Evolutionary conservation across 352 stramenopile species (phyloP), one percentile per base, ranked within the genome.

Genomic region (Phytophthora pluvialis): DNA sequence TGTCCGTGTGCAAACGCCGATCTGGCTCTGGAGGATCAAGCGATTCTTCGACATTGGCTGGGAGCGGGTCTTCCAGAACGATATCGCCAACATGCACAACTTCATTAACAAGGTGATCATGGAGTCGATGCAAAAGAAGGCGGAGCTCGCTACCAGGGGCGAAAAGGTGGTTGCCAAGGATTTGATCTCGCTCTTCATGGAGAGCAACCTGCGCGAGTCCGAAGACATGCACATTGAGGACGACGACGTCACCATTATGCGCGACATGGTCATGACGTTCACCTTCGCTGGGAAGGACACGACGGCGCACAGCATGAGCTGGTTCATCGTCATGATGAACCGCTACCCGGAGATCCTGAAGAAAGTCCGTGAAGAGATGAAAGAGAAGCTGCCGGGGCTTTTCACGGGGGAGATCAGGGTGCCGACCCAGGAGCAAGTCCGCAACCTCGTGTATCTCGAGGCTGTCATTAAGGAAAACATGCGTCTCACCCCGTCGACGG

Each of bases 231-330:
- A 63, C 16, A 44, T 64, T 10, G 48, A 68, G 28, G 63, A 77
- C 26, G 51, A 68, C 5, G 67, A 80, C 28, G 51, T 66, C 25
- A 68, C 68, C 15, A 70, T 77, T 36, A 74, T 94, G 36, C 73
- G 81, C 3, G 80, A 93, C 53, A 88, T 94, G 62, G 69, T 90
- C 5, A 71, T 89, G 45, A 91, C 77, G 35, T 89, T 93, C 56
- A 76, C 93, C 36, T 80, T 93, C 31, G 86, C 80, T 7, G 86
- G 84, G 44, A 76, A 84, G 32, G 86, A 93, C 67, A 88, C 86
- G 38, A 87, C 79, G 6, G 77, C 77, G 1, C 78, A 80, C 45
- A 70, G 66, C 5, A 69, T 94, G 44, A 65, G 46, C 12, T 94
- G 86, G 86, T 77, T 90, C 43, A 67, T 90, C 38, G 82, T 89